Base-by-base conservation (phyloP, 768 basidiomycete species). In the Lactarius hengduanensis region DNA sequence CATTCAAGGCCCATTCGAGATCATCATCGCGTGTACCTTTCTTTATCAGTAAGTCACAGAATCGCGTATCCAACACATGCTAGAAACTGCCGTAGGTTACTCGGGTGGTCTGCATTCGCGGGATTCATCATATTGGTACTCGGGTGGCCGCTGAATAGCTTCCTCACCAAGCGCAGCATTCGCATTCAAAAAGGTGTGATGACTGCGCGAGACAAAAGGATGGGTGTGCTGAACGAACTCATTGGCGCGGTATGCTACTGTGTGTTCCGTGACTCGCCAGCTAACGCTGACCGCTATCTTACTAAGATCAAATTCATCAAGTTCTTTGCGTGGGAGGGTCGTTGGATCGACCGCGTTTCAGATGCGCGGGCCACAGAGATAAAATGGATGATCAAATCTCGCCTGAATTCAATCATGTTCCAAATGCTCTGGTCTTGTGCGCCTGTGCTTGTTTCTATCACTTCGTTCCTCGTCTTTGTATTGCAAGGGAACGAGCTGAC, bases 291-390 rank as follows among this genome's bases (percentile, higher is more conserved):
- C 56, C 16, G 7, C 38, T 15, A 18, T 20, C 15, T 47, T 30
- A 9, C 66, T 4, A 55, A 85, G 84, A 78, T 88, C 63, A 89
- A 89, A 75, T 89, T 90, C 72, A 87, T 90, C 80, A 91, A 92
- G 75, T 91, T 92, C 80, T 92, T 92, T 67, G 90, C 90, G 1
- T 92, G 90, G 82, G 89, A 91, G 70, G 82, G 87, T 50, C 82
- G 84, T 15, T 93, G 92, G 92, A 89, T 90, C 53, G 76, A 82
- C 32, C 81, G 86, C 15, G 86, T 82, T 0, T 72, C 86, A 63
- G 86, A 87, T 53, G 84, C 89, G 2, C 80, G 94, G 66, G 81
- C 82, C 50, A 76, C 77, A 16, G 94, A 96, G 78, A 81, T 95
- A 77, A 77, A 81, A 62, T 92, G 91, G 88, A 82, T 94, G 82